phyloP scores from a whole-genome alignment of 2,329 filamentous ascomycete genomes.

The Huntiella bhutanensis region DNA sequence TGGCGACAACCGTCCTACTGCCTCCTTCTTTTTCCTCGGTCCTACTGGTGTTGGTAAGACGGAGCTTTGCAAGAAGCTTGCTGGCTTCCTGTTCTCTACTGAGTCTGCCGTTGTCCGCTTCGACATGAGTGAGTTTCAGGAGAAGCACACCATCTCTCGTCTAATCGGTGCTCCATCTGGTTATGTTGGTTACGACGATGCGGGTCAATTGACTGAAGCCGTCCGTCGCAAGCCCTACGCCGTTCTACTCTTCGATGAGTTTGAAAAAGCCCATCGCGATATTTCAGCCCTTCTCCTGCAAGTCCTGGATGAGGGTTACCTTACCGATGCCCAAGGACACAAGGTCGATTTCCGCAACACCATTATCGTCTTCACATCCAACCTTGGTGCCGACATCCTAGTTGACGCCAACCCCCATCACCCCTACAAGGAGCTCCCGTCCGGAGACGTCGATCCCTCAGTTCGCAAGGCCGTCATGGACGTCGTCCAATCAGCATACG shows the following conservation, averaged over 20 bases:
- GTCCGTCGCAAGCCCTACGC: slow-evolving; percentile 90
- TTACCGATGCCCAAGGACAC: slow-evolving; percentile 89
- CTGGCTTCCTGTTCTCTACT: slow-evolving; percentile 80
- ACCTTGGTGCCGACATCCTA: slow-evolving; percentile 81
- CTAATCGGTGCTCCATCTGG: slow-evolving; percentile 86
- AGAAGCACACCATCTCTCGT: slow-evolving; percentile 87
- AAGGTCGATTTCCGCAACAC: slow-evolving; percentile 95
- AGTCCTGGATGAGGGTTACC: slow-evolving; percentile 86
- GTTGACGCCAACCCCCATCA: slow-evolving; percentile 52
- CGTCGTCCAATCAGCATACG: slow-evolving; percentile 54
- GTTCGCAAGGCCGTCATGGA: slow-evolving; percentile 75
- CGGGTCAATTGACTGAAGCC: slow-evolving; percentile 87
- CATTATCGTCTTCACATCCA: slow-evolving; percentile 89
- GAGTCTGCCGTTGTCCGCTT: slow-evolving; percentile 82
- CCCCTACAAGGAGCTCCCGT: slow-evolving; percentile 40
- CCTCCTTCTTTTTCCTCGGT: slow-evolving; percentile 93
- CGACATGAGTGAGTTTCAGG: slow-evolving; percentile 96
- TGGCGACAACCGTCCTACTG: slow-evolving; percentile 76
- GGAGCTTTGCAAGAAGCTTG: slow-evolving; percentile 90
- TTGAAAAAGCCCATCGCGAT: slow-evolving; percentile 91
- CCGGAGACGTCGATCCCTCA: slow-evolving; percentile 51
- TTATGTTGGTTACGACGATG: slow-evolving; percentile 93
- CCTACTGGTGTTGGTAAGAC: slow-evolving; percentile 96
- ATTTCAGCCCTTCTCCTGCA: slow-evolving; percentile 84
- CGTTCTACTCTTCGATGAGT: slow-evolving; percentile 88